These are phyloP conservation scores for Perkinsus marinus DNA, from an alignment of 169 alveolate species.

Conservation along the genomic window DNA sequence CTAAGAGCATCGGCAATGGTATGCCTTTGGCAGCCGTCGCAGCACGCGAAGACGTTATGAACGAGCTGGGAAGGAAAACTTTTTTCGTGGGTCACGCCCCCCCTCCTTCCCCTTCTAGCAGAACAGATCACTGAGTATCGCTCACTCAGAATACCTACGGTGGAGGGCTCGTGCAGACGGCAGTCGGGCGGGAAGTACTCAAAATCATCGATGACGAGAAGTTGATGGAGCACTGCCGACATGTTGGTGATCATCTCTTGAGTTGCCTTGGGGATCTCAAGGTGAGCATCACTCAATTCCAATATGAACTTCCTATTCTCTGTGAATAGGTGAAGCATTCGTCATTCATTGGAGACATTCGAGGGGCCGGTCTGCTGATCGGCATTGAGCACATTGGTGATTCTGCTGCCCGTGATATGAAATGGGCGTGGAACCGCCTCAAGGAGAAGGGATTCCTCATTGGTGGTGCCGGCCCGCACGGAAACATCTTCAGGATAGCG, in stretches of 20 bases:
- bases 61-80: not conserved
- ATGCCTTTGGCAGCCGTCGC: slow-evolving; percentile 32
- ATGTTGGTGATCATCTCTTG: slow-evolving; percentile 17
- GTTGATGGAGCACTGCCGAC: slow-evolving; percentile 7
- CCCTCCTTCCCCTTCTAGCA: no score
- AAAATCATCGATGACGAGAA: slow-evolving; percentile 4
- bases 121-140: no score
- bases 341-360: no score
- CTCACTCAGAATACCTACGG: slow-evolving; percentile 16
- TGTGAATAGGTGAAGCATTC: not conserved
- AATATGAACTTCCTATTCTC: not conserved
- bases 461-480: not conserved
- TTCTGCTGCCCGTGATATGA: not conserved
- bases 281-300: not conserved
- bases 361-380: slow-evolving; percentile 8
- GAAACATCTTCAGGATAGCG: slow-evolving; percentile 1
- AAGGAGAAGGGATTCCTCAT: not conserved
- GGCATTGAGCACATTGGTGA: slow-evolving; percentile 5
- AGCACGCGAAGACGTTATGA: slow-evolving; percentile 24
- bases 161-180: slow-evolving; percentile 19
- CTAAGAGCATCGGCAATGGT: slow-evolving; percentile 34
- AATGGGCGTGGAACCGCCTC: not conserved
- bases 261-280: not conserved
- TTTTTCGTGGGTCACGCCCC: not conserved
- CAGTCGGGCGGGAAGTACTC: slow-evolving; percentile 9